Percentiles rank a stretch among this genome's conserved stretches.
phyloP scores from a whole-genome alignment of 2,329 filamentous ascomycete species.

The Fusarium torreyae region DNA sequence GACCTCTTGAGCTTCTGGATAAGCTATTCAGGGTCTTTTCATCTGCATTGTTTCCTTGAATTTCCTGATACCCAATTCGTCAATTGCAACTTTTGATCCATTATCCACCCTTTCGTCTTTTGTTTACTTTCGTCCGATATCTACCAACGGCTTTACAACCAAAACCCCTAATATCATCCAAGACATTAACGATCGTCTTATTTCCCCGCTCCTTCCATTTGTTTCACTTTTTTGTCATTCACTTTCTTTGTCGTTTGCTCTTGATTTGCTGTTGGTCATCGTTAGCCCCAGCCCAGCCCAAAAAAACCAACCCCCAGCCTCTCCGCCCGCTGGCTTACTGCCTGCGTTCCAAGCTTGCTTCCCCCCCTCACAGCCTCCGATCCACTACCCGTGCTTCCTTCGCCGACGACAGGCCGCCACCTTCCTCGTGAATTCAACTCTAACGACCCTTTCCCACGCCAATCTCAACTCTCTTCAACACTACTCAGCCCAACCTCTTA shows the following conservation, averaged over 20 bases:
- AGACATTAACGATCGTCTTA: conserved; percentile 37
- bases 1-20: conserved; percentile 8
- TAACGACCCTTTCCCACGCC: conserved; percentile 26
- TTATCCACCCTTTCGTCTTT: conserved; percentile 17
- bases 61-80: not conserved
- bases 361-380: conserved; percentile 35
- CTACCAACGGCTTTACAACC: conserved; percentile 22
- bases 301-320: conserved; percentile 30
- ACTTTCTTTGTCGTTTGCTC: conserved; percentile 6
- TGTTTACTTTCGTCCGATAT: conserved; percentile 36
- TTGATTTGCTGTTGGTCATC: conserved; percentile 17
- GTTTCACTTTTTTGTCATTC: conserved; percentile 30
- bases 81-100: conserved; percentile 14
- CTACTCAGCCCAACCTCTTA: conserved; percentile 32
- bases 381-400: conserved; percentile 41
- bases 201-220: conserved; percentile 38
- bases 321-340: conserved; percentile 36
- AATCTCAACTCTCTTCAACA: conserved; percentile 24
- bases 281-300: conserved; percentile 25
- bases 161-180: conserved; percentile 24
- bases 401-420: conserved; percentile 41
- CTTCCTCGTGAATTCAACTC: conserved; percentile 41
- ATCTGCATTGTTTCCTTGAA: not conserved
- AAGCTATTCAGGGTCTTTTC: not conserved
- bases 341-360: conserved; percentile 41